Evolutionary conservation across 305 asterid genomes (phyloP).

Genomic region (Fraxinus paxiana): DNA sequence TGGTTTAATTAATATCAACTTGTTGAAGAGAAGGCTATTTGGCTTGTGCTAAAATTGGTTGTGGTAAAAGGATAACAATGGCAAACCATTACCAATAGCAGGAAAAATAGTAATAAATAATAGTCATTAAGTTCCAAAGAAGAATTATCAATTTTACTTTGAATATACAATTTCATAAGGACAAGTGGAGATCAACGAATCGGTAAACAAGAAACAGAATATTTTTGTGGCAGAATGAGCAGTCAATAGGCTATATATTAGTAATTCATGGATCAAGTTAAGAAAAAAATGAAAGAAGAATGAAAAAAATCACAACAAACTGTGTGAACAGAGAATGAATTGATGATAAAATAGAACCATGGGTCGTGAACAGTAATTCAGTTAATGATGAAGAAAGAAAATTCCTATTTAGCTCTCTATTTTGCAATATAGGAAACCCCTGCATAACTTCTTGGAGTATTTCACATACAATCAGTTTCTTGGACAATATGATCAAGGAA

Average conservation of each 20-base stretch:
- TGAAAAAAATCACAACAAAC: neutral
- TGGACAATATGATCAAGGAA: neutral
- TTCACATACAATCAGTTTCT: neutral
- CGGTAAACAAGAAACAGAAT: neutral
- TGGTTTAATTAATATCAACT: neutral
- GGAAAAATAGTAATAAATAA: slow-evolving; percentile 9
- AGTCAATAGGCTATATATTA: neutral
- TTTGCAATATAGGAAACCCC: neutral
- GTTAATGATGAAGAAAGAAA: neutral
- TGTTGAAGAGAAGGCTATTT: neutral
- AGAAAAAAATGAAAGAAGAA: neutral
- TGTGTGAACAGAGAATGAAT: neutral
- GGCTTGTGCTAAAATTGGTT: neutral
- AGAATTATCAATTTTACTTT: neutral
- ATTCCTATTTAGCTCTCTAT: neutral
- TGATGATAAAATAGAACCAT: neutral
- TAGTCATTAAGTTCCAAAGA: slow-evolving; percentile 9
- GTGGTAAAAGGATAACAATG: neutral
- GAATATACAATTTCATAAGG: neutral
- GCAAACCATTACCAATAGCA: neutral
- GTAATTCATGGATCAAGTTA: neutral
- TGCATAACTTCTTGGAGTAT: neutral
- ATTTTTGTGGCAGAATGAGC: neutral
- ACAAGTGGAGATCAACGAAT: neutral
- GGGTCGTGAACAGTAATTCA: neutral